Evolutionary conservation across 352 stramenopile genomes (phyloP), one percentile per base, ranked within the genome.

Genomic region (Blastocystis sp.): DNA sequence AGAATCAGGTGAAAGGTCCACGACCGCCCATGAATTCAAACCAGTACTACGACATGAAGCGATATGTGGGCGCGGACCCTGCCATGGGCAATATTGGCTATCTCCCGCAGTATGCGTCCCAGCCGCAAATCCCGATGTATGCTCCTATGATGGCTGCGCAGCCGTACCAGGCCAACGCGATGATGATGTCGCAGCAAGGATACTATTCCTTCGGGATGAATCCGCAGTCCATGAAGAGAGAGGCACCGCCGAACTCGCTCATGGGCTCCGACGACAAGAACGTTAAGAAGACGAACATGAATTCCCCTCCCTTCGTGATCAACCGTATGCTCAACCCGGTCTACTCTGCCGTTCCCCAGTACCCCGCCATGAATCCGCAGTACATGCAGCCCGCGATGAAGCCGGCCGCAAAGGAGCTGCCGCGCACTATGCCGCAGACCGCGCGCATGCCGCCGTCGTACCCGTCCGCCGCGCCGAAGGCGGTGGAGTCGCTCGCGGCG

Each of bases 151-250:
- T 76, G 9, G 52, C n/a, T 23, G 28, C 66, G n/a, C 38, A 40
- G n/a, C 66, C 48, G 38, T 76, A 76, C 14, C 66, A 41, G 5
- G 10, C 52, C 4, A 76, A 76, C 48, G 34, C 41, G 48, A 17
- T 76, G 66, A 74, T 74, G 64, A 52, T 76, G 66, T 38, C 5
- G 14, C 48, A 76, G 48, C 66, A 76, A 56, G 66, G 66, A 56
- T 56, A 56, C 48, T 17, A 14, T 7, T 14, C 48, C 5, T 56
- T 17, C 14, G 48, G 48, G 14, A 14, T 56, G 48, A 56, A 56
- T 56, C 48, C 48, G 48, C 48, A 56, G 48, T 56, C 48, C 5
- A 7, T 56, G 48, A 56, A 56, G 48, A 56, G 48, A 56, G 48
- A 56, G 48, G 48, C 48, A 14, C 48, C 48, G 5, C 14, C 48